phyloP scores from a whole-genome alignment of 192 early-diverging fungal genomes.

The Podila horticola region DNA sequence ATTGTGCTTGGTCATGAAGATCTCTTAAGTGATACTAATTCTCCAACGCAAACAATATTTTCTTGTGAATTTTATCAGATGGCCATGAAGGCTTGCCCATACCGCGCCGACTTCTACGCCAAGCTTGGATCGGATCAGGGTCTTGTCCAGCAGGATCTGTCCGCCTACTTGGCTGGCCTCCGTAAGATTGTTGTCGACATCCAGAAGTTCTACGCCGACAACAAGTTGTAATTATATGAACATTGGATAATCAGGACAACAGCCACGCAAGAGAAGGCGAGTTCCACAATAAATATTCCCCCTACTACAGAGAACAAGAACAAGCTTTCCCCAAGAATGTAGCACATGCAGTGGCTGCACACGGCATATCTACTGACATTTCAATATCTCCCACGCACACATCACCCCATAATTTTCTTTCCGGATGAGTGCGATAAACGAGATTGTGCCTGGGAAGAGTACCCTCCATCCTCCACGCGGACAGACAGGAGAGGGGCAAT shows the following conservation, averaged over 20 bases:
- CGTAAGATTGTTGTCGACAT: conserved; percentile 76
- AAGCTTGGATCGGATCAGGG: conserved; percentile 78
- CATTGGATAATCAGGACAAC: no score
- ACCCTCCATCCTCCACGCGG: no score
- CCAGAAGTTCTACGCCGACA: conserved; percentile 63
- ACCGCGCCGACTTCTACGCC: conserved; percentile 87
- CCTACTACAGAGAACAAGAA: no score
- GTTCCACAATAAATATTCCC: no score
- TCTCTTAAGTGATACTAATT: not conserved
- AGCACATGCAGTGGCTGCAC: no score
- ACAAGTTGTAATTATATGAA: conserved; percentile 18
- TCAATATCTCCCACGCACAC: no score
- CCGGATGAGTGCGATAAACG: no score
- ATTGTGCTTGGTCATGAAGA: not conserved
- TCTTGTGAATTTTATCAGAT: conserved; percentile 54
- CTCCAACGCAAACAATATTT: not conserved
- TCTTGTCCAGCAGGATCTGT: conserved; percentile 66
- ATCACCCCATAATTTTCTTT: no score
- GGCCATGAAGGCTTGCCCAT: conserved; percentile 94
- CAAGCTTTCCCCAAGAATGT: no score
- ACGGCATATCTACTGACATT: no score
- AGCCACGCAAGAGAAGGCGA: no score
- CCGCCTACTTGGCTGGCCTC: conserved; percentile 79
- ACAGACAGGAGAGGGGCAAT: not conserved
- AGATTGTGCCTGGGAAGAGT: no score